Evolutionary conservation across 495 filamentous ascomycete genomes (phyloP).

Genomic region (Daldinia loculata): DNA sequence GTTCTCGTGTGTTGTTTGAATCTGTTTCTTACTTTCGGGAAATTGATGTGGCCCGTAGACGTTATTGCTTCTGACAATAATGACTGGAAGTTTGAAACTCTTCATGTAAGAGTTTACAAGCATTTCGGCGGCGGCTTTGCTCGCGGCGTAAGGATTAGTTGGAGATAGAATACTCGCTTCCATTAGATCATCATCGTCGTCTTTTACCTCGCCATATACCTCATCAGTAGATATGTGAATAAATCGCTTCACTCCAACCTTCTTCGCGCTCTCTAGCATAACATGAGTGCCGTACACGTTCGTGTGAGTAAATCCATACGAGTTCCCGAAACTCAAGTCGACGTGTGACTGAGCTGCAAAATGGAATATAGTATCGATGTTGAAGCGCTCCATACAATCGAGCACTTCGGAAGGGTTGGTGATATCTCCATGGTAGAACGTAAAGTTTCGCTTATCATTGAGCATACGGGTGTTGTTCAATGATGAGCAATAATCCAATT

Average conservation of each 20-base stretch:
- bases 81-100: slow-evolving; percentile 73
- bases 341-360: slow-evolving; percentile 81
- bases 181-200: slow-evolving; percentile 66
- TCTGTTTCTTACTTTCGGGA: slow-evolving; percentile 70
- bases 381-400: slow-evolving; percentile 65
- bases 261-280: slow-evolving; percentile 72
- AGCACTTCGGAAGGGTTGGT: slow-evolving; percentile 68
- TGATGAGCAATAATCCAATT: slow-evolving; percentile 76
- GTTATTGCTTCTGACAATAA: slow-evolving; percentile 80
- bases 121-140: slow-evolving; percentile 84
- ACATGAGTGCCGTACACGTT: slow-evolving; percentile 80
- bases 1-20: neutral
- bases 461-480: slow-evolving; percentile 73
- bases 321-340: slow-evolving; percentile 75
- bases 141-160: slow-evolving; percentile 80
- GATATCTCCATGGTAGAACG: slow-evolving; percentile 77
- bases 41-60: slow-evolving; percentile 83
- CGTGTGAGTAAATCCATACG: slow-evolving; percentile 72
- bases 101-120: slow-evolving; percentile 77
- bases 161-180: slow-evolving; percentile 71
- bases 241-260: slow-evolving; percentile 69
- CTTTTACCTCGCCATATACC: slow-evolving; percentile 76
- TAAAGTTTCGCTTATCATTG: slow-evolving; percentile 70
- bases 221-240: slow-evolving; percentile 81
- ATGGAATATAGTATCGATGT: slow-evolving; percentile 79